Percentiles rank a stretch among this genome's conserved stretches.
Evolutionary conservation across 169 alveolate genomes (phyloP).

Genomic region (Plasmodium inui): DNA sequence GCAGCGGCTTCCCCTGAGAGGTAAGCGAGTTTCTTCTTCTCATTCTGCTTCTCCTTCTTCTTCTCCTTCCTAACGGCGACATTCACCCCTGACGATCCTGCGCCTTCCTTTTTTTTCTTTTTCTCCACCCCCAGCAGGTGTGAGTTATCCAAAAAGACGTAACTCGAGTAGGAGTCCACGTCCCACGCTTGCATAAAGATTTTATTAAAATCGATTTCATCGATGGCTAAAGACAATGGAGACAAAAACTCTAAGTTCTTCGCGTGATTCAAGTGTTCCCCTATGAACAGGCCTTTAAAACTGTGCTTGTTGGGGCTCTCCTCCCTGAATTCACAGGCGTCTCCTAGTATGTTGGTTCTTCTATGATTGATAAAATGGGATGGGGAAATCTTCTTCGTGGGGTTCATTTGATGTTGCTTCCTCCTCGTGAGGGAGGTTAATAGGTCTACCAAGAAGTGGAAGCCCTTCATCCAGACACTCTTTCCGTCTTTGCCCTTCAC

Average conservation of each 20-base stretch:
- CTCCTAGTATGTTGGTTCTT: constrained; percentile 14
- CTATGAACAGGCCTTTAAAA: constrained; percentile 49
- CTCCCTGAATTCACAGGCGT: neutral
- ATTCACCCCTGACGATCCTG: neutral
- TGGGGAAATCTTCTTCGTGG: neutral
- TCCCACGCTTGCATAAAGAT: constrained; percentile 49
- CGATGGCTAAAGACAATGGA: constrained; percentile 68
- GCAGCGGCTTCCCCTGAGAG: neutral
- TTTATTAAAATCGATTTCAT: constrained; percentile 35
- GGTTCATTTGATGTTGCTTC: neutral
- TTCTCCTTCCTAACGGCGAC: neutral
- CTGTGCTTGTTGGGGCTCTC: constrained; percentile 7
- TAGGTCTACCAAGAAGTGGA: neutral
- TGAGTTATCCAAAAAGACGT: constrained; percentile 1
- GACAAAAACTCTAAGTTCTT: constrained; percentile 1
- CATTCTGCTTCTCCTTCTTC: too few species aligned
- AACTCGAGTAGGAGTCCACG: constrained; percentile 6
- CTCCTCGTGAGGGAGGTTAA: neutral
- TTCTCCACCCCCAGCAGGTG: neutral
- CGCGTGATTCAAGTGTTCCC: constrained; percentile 32
- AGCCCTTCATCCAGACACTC: neutral
- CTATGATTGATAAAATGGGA: constrained; percentile 9
- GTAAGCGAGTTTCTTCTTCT: too few species aligned
- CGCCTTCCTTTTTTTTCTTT: neutral
- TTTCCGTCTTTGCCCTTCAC: neutral